Evolutionary conservation across 106 monocot species (phyloP), one percentile per base, ranked within the genome.

Genomic region (Hemerocallis citrina): DNA sequence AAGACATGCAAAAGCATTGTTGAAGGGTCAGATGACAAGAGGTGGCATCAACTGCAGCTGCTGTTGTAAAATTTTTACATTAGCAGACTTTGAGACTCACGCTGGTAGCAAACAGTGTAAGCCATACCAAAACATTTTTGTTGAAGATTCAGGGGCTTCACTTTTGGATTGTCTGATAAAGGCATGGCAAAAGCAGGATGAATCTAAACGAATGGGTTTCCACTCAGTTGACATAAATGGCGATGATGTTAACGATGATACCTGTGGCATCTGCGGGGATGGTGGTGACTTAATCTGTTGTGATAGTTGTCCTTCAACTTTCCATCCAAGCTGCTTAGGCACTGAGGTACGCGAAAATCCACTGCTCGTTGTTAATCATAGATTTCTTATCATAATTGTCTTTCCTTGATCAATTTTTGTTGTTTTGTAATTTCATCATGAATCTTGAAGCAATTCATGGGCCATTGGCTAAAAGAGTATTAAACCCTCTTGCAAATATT

Each of bases 261-360:
- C 37, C 4, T 37, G 37, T 37, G 37, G 37, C 10, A 10, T 37
- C 37, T 37, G 37, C 10, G 37, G 37, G 10, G 37, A 37, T 37
- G 37, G 37, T 37, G 92, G 92, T 23, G 86, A 83, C 37, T 61
- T 92, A 59, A 77, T 92, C 52, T 91, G 91, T 47, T 91, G 91
- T 50, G 91, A 91, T 62, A 57, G 64, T 64, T 92, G 92, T 30
- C 86, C 91, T 33, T 92, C 91, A 24, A 86, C 86, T 14, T 92
- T 83, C 37, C 91, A 92, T 80, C 56, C 72, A 20, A 54, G 63
- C 59, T 92, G 92, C 68, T 67, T 92, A 30, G 78, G 71, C 49
- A 75, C 84, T 30, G 42, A 92, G 82, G 89, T 89, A 59, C 33
- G 61, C 19, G 1, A 32, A 54, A 54, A 54, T 32, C n/a, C 16